A percentile compares a stretch with the other conserved stretches of the same genome.
Evolutionary conservation across 805 yeast genomes (phyloP).

Genomic region (Wickerhamiella australiensis): DNA sequence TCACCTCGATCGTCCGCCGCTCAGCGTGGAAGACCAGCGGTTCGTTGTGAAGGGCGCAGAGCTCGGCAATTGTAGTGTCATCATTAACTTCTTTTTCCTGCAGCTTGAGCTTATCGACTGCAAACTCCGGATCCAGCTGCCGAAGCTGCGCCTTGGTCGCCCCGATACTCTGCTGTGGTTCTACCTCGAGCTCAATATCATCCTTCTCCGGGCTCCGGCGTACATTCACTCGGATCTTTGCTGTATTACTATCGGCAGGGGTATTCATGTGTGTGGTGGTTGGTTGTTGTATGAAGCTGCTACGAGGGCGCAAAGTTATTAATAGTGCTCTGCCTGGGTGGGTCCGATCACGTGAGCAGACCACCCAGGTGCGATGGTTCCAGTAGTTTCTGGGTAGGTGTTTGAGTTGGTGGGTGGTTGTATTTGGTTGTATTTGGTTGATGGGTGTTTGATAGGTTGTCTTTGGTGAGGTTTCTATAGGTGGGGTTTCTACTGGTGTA

Average conservation of each 20-base stretch:
- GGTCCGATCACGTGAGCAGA: conserved; percentile 1
- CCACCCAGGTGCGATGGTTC: not conserved
- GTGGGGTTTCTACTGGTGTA: too few species aligned
- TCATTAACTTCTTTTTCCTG: conserved; percentile 26
- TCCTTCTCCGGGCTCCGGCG: conserved; percentile 19
- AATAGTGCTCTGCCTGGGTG: not conserved
- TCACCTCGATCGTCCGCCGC: conserved; percentile 23
- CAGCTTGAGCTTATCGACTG: conserved; percentile 23
- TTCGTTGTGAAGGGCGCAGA: conserved; percentile 22
- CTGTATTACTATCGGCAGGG: not conserved
- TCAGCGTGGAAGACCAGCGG: conserved; percentile 24
- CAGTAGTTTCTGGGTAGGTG: not conserved
- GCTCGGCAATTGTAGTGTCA: conserved; percentile 24
- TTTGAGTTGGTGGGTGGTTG: too few species aligned
- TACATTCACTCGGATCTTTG: conserved; percentile 20
- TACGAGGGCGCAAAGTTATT: conserved; percentile 3
- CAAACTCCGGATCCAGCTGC: conserved; percentile 23
- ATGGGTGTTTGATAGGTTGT: too few species aligned
- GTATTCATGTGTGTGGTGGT: not conserved
- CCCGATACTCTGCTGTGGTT: conserved; percentile 25
- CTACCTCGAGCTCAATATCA: conserved; percentile 22
- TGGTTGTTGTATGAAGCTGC: not conserved
- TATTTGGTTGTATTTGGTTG: too few species aligned
- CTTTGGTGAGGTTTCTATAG: too few species aligned
- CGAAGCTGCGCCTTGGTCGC: conserved; percentile 26